A percentile compares a stretch with the other conserved stretches of the same genome.
Evolutionary conservation across 1,139 yeast genomes (phyloP).

Genomic region (Suhomyces panamericanus): DNA sequence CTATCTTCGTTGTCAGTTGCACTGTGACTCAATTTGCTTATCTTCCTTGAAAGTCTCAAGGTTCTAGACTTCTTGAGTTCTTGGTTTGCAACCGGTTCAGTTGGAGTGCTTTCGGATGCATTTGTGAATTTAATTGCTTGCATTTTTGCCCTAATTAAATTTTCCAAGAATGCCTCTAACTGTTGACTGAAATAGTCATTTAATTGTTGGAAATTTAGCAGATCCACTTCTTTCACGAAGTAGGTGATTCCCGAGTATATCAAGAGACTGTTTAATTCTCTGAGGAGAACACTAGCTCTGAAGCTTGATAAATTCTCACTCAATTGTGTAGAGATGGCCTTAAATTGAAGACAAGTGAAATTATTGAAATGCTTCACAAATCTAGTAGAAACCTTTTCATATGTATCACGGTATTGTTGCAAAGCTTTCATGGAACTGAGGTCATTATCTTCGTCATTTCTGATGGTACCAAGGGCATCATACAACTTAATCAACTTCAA

Average conservation of each 20-base stretch:
- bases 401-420: conserved; percentile 62
- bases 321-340: conserved; percentile 33
- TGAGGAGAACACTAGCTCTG: conserved; percentile 25
- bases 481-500: conserved; percentile 56
- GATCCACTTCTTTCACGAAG: conserved; percentile 58
- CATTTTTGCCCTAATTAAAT: conserved; percentile 25
- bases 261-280: conserved; percentile 45
- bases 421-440: conserved; percentile 74
- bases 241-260: conserved; percentile 63
- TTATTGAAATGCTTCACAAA: conserved; percentile 52
- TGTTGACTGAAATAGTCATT: conserved; percentile 27
- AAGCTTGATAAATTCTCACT: conserved; percentile 24
- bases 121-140: conserved; percentile 22
- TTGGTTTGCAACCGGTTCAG: conserved; percentile 10
- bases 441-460: conserved; percentile 46
- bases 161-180: conserved; percentile 33
- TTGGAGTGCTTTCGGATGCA: not conserved
- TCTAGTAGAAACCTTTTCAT: conserved; percentile 55
- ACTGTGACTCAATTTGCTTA: conserved; percentile 16
- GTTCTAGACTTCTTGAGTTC: conserved; percentile 34
- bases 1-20: conserved; percentile 3
- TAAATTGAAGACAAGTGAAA: conserved; percentile 49
- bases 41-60: conserved; percentile 32
- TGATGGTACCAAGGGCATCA: conserved; percentile 62
- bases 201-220: conserved; percentile 24